Base-by-base conservation (phyloP, 768 basidiomycete species). In the Xerocomellus intermedius region DNA sequence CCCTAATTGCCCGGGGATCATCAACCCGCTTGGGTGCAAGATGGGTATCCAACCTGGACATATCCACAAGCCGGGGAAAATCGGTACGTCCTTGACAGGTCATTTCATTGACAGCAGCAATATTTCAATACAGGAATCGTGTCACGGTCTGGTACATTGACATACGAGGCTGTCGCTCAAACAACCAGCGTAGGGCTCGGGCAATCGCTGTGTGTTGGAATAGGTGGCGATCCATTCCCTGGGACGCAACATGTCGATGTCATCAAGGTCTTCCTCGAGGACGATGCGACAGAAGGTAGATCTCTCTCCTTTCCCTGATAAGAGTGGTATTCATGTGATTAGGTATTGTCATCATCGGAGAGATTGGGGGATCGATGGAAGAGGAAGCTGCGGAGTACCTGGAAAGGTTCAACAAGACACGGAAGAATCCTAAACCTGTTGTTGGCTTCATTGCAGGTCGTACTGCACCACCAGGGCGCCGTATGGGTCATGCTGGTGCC, bases 341-440 rank as follows among this genome's bases (percentile, higher is more conserved):
- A 93, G 91, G 95, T 64, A 95, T 99, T 61, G 96, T 99, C 59
- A 79, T 98, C 58, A 99, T 99, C 64, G 97, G 97, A 57, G 97
- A 99, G 77, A 99, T 99, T 63, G 97, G 97, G 59, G 97, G 97
- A 21, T 89, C 92, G 8, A 97, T 98, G 96, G 97, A 99, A 75
- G 97, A 99, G 73, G 96, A 98, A 60, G 97, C 97, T 8, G 97
- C 97, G 6, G 97, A 94, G 63, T 98, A 96, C 75, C 78, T 99
- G 52, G 89, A 91, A 70, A 80, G 82, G 72, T 88, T 91, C 79
- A 99, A 99, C 80, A 91, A 92, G 76, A 93, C 88, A 26, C 82
- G 90, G 50, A 73, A 73, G 52, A 78, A 86, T 61, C 92, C 92
- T 54, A 99, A 99, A 75, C 97, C 97, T 46, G 94, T 98, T 35